Percentiles rank a stretch among this genome's conserved stretches.
Evolutionary conservation across 306 rosid genomes (phyloP).

Genomic region (Cucurbita moschata): DNA sequence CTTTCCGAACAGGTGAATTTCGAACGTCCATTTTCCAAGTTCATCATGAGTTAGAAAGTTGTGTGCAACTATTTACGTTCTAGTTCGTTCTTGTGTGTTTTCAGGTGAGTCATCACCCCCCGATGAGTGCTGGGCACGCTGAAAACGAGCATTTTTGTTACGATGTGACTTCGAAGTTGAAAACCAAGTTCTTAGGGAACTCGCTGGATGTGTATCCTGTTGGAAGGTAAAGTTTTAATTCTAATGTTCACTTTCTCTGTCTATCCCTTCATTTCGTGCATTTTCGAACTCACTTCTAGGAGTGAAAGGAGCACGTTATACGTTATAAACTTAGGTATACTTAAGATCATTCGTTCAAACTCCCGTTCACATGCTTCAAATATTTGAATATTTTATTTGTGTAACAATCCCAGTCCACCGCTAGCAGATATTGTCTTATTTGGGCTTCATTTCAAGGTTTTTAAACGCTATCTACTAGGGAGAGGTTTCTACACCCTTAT

Average conservation of each 20-base stretch:
- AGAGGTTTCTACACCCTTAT: too few relatives aligned
- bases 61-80: background rate
- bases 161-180: constrained; percentile 82
- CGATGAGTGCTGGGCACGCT: constrained; percentile 88
- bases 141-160: constrained; percentile 84
- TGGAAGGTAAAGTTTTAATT: constrained; percentile 51
- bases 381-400: background rate
- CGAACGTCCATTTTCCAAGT: background rate
- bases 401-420: too few relatives aligned
- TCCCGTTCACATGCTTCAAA: background rate
- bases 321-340: background rate
- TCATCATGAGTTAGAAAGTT: background rate
- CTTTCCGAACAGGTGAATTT: constrained; percentile 73
- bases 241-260: constrained; percentile 5
- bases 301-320: background rate
- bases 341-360: background rate
- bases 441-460: too few relatives aligned
- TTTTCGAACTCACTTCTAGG: background rate
- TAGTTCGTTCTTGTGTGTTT: constrained; percentile 1
- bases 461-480: too few relatives aligned
- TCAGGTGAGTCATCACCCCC: constrained; percentile 96
- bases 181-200: constrained; percentile 86
- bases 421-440: too few relatives aligned
- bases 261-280: background rate
- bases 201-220: constrained; percentile 79